Base-by-base conservation (phyloP, 768 basidiomycete genomes). In the Leccinum subtestaceum region DNA sequence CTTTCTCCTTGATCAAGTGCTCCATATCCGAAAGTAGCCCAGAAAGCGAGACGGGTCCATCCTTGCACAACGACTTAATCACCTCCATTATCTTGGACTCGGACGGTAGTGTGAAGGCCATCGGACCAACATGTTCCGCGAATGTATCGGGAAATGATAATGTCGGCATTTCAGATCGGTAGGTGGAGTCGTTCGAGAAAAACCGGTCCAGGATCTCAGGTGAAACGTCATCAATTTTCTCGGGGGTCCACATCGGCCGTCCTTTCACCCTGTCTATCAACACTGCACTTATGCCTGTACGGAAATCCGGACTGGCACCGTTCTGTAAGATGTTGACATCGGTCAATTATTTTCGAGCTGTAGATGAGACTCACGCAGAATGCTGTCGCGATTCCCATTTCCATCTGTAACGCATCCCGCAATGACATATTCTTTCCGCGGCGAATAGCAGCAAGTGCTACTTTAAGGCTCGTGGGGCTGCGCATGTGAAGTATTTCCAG, bases 381-480 rank as follows among this genome's bases (percentile, higher is more conserved):
- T 15, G 93, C 94, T 34, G 89, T 85, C 19, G 93, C 95, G 67
- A 98, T 89, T 64, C 84, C 84, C 63, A 95, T 78, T 69, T 98
- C 96, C 86, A 90, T 93, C 63, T 88, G 76, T 60, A 98, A 77
- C 1, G 84, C 84, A 58, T 89, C 79, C 5, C 79, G 76, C 43
- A 98, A 77, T 2, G 80, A 70, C 78, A 87, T 73, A 2, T 75
- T 74, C 65, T 78, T 83, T n/a, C 93, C 95, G 59, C 77, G 76
- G 50, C 89, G 85, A 56, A 95, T 82, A 1, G 92, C 91, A 65
- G 81, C 76, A 21, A 98, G 78, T n/a, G 95, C 84, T 36, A 98
- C 89, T 71, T 91, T 92, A 63, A 98, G 80, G 65, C 93, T 95
- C 1, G 95, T 97, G 11, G 96, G 96, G 74, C 94, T 95, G 45